phyloP scores from a whole-genome alignment of 805 yeast species.

The Cyberlindnera nakhonratchasimensis region DNA sequence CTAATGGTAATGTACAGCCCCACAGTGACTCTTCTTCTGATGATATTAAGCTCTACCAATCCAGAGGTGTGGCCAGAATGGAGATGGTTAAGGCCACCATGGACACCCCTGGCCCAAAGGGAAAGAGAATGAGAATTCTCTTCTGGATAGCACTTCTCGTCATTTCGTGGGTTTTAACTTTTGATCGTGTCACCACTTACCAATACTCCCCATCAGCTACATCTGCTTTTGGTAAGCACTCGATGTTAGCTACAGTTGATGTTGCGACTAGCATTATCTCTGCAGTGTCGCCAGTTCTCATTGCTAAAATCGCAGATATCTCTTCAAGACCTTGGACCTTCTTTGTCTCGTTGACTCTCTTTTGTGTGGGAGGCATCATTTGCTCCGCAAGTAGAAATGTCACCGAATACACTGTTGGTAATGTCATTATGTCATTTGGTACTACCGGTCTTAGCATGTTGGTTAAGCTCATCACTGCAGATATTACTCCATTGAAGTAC shows the following conservation, averaged over 20 bases:
- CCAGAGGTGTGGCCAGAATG: conserved; percentile 25
- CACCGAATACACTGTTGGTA: conserved; percentile 35
- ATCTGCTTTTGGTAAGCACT: conserved; percentile 36
- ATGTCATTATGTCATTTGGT: conserved; percentile 36
- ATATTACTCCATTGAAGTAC: conserved; percentile 38
- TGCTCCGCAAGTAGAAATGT: conserved; percentile 36
- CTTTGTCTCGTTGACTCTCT: conserved; percentile 29
- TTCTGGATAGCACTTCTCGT: conserved; percentile 16
- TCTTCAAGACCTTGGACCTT: conserved; percentile 39
- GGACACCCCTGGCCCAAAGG: conserved; percentile 18
- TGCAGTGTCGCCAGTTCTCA: conserved; percentile 36
- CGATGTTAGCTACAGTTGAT: conserved; percentile 37
- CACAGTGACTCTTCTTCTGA: no score
- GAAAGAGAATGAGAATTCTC: conserved; percentile 14
- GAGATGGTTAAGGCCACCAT: conserved; percentile 22
- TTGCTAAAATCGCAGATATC: conserved; percentile 41
- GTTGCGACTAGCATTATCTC: conserved; percentile 38
- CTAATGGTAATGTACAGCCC: no score
- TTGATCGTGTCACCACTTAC: conserved; percentile 33
- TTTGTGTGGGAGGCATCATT: conserved; percentile 34
- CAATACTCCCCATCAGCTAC: conserved; percentile 39
- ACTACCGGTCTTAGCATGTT: conserved; percentile 35
- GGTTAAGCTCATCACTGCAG: conserved; percentile 34
- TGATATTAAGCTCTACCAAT: conserved; percentile 14
- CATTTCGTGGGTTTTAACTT: conserved; percentile 22